Evolutionary conservation across 805 yeast species (phyloP).

Genomic region (Monosporozyma unispora): DNA sequence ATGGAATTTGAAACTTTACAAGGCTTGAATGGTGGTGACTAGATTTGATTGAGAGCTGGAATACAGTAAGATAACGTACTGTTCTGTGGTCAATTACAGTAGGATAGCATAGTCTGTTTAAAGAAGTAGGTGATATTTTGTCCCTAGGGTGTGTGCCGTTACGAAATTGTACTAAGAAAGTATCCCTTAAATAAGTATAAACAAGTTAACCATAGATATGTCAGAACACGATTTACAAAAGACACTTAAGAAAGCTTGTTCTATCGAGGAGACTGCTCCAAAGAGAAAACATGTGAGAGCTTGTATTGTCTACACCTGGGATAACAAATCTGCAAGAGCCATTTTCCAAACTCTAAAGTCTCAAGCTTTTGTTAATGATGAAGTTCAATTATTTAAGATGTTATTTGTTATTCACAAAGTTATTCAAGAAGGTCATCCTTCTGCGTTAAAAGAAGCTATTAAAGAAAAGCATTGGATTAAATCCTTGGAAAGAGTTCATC

Average conservation of each 20-base stretch:
- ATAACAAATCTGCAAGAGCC: slow-evolving; percentile 72
- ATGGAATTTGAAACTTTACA: too few relatives aligned
- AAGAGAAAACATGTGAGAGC: slow-evolving; percentile 94
- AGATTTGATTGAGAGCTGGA: too few relatives aligned
- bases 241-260: slow-evolving; percentile 66
- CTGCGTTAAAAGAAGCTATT: slow-evolving; percentile 71
- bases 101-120: too few relatives aligned
- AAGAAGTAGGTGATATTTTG: too few relatives aligned
- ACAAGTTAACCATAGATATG: slow-evolving; percentile 7
- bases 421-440: slow-evolving; percentile 95
- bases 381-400: slow-evolving; percentile 77
- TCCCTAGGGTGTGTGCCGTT: too few relatives aligned
- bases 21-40: too few relatives aligned
- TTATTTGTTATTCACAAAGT: slow-evolving; percentile 82
- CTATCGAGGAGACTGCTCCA: slow-evolving; percentile 81
- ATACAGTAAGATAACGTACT: too few relatives aligned
- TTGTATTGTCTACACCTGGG: slow-evolving; percentile 95
- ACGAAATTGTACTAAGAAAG: background rate
- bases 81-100: too few relatives aligned
- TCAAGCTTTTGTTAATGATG: slow-evolving; percentile 69
- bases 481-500: slow-evolving; percentile 51
- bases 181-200: background rate
- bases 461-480: slow-evolving; percentile 70
- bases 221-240: slow-evolving; percentile 35
- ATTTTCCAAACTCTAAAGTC: slow-evolving; percentile 79